Evolutionary conservation across 2,329 filamentous ascomycete genomes (phyloP).

Genomic region (Stachybotrys echinatus): DNA sequence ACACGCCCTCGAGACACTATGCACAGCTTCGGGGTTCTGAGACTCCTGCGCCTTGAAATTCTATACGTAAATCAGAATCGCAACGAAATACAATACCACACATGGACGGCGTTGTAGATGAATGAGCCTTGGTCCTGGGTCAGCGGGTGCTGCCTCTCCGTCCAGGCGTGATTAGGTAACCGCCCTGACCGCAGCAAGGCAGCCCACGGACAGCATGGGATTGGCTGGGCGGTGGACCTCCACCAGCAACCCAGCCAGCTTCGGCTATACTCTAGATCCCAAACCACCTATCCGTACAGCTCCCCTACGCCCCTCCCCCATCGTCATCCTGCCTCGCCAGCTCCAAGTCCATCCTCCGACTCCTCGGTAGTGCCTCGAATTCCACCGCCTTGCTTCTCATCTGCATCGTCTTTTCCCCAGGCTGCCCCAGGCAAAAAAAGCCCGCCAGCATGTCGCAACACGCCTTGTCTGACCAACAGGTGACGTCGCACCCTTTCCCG

Average conservation of each 20-base stretch:
- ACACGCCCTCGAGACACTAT: no score
- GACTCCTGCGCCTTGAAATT: no score
- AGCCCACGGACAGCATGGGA: neutral
- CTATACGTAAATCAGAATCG: no score
- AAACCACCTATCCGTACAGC: neutral
- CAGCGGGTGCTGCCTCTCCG: neutral
- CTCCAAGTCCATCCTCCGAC: conserved; percentile 7
- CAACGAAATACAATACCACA: no score
- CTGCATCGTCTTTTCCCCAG: conserved; percentile 1
- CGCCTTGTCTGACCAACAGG: conserved; percentile 97
- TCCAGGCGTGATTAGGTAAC: neutral
- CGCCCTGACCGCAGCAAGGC: neutral
- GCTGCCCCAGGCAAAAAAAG: neutral
- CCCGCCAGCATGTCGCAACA: conserved; percentile 79
- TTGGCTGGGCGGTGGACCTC: neutral
- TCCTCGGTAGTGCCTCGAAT: neutral
- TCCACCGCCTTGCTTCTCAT: no score
- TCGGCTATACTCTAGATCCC: neutral
- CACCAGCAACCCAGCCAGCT: neutral
- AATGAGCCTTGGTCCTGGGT: no score
- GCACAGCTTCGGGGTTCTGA: no score
- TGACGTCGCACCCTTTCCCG: conserved; percentile 32
- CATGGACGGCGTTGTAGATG: no score
- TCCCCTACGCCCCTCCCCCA: conserved; percentile 2
- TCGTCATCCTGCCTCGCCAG: neutral